Conservation (phyloP, 306 rosid genomes). For the Pyrus communis region DNA sequence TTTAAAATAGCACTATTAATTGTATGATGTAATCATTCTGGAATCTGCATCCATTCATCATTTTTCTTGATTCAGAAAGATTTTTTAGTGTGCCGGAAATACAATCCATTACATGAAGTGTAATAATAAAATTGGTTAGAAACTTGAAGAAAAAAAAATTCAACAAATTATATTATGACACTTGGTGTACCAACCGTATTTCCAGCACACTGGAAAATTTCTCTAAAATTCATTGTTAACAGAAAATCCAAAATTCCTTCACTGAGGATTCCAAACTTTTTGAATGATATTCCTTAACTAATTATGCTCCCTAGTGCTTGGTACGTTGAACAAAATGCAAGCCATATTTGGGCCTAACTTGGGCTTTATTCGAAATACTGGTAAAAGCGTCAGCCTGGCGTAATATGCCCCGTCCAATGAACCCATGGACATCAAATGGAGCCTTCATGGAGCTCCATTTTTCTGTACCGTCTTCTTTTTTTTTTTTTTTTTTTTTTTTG, state of each 20-base stretch:
- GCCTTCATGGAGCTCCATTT: too few relatives aligned
- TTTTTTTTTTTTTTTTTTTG: too few relatives aligned
- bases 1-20: background rate
- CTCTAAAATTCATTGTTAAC: background rate
- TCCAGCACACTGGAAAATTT: too few relatives aligned
- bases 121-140: too few relatives aligned
- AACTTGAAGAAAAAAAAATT: too few relatives aligned
- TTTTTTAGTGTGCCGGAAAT: too few relatives aligned
- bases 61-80: too few relatives aligned
- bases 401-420: background rate
- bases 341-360: background rate
- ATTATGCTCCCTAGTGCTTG: background rate
- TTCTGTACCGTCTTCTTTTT: too few relatives aligned
- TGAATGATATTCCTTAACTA: background rate
- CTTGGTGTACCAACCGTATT: rapidly evolving
- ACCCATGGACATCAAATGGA: too few relatives aligned
- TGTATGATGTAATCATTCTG: background rate
- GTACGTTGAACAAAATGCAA: background rate
- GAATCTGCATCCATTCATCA: background rate
- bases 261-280: background rate
- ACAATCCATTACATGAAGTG: too few relatives aligned
- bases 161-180: too few relatives aligned
- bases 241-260: background rate
- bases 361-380: background rate
- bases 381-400: background rate